Evolutionary conservation across 2,329 filamentous ascomycete species (phyloP), one percentile per base, ranked within the genome.

Genomic region (Talaromyces piceae): DNA sequence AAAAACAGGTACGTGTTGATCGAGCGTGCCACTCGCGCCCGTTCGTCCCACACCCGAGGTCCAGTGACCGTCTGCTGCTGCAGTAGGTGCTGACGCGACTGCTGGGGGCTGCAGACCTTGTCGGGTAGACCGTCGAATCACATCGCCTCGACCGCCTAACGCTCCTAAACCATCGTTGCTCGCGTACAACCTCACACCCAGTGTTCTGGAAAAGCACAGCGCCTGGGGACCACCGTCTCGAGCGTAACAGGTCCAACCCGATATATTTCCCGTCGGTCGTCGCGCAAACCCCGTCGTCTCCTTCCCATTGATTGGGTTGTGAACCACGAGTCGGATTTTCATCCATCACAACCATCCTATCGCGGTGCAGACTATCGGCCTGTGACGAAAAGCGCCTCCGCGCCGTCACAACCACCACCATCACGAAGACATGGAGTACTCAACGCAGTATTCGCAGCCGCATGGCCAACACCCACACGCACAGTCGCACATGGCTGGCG

Each of bases 351-450:
- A 23, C 23, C 27, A 28, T 25, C 45, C 28, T 52, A 45, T 49
- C 50, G 46, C 50, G 50, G 50, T 50, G 47, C 41, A 41, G 16
- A 46, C 45, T 28, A 31, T n/a, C 50, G 18, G 30, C 51, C 41
- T 47, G 51, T 49, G 47, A 53, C 51, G 20, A 31, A 50, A 46
- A 49, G 51, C 47, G 41, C 50, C 46, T 30, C 41, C 49, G 44
- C 52, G 47, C 52, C 41, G 16, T 54, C 37, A 31, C 37, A 30
- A 41, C 33, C 31, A 45, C 47, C 27, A 23, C 8, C 13, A 48
- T 26, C 28, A 45, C n/a, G n/a, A n/a, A n/a, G n/a, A 25, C 16
- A 87, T 88, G 84, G 84, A 87, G 73, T 87, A 87, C 76, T 80
- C 82, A 69, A 81, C 84, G 73, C 86, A 87, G 67, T 81, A 84